phyloP scores from a whole-genome alignment of 257 asterid genomes.

The Plantago elongata region DNA sequence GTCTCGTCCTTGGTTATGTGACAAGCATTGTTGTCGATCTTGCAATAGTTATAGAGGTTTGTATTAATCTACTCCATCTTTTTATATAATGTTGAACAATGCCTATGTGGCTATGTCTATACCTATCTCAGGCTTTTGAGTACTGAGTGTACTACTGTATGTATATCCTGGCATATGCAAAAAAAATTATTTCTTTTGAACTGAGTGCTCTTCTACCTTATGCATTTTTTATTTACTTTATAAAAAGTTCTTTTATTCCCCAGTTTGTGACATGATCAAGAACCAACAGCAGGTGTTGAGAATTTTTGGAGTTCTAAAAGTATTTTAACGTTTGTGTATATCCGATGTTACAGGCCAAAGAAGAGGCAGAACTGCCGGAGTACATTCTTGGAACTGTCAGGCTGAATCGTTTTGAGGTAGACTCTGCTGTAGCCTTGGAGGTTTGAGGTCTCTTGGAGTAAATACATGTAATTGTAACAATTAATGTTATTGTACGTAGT shows the following conservation, averaged over 20 bases:
- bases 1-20: slow-evolving; percentile 92
- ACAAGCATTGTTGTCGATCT: slow-evolving; percentile 93
- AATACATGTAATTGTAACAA: not conserved
- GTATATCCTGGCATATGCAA: slow-evolving; percentile 5
- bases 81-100: not conserved
- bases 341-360: slow-evolving; percentile 56
- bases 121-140: slow-evolving; percentile 1
- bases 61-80: slow-evolving; percentile 12
- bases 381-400: slow-evolving; percentile 88
- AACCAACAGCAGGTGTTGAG: too few species aligned
- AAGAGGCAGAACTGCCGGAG: slow-evolving; percentile 88
- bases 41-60: slow-evolving; percentile 84
- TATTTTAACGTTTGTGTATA: not conserved
- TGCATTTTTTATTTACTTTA: not conserved
- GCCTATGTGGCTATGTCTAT: not conserved
- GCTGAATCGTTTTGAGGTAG: slow-evolving; percentile 65
- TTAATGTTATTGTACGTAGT: too few species aligned
- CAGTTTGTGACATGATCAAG: not conserved
- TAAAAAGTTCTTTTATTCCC: not conserved
- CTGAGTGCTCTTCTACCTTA: too few species aligned
- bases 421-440: slow-evolving; percentile 69
- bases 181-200: not conserved
- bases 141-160: not conserved
- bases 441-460: slow-evolving; percentile 32
- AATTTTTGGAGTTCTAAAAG: too few species aligned